Percentiles rank a stretch among this genome's conserved stretches.
phyloP scores from a whole-genome alignment of 139 green algal genomes.

The Pseudopediastrum boryanum region DNA sequence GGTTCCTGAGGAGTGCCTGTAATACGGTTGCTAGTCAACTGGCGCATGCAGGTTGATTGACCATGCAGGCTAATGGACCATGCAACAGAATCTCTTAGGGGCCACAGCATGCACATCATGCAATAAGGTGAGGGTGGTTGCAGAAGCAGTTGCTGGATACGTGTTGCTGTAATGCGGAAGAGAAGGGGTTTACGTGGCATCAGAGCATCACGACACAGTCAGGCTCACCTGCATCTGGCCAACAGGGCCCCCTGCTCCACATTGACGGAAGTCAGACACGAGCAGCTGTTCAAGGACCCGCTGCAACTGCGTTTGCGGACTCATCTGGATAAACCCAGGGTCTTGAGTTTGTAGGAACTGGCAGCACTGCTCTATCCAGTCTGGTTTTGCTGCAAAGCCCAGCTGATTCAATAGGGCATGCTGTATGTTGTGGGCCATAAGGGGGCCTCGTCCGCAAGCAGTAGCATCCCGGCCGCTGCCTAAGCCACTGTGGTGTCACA shows the following conservation, averaged over 20 bases:
- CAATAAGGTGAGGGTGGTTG: background rate
- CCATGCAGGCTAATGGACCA: too few relatives aligned
- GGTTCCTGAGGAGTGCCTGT: too few relatives aligned
- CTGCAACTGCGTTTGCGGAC: conserved; percentile 1
- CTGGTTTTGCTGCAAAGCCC: conserved; percentile 3
- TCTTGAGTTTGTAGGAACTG: conserved; percentile 1
- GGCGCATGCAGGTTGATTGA: too few relatives aligned
- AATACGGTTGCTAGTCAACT: too few relatives aligned
- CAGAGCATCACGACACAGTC: conserved; percentile 3
- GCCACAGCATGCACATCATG: background rate
- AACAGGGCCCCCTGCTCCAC: conserved; percentile 2
- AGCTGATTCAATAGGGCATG: background rate
- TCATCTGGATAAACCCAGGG: background rate
- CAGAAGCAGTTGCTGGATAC: background rate
- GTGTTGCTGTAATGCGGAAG: background rate
- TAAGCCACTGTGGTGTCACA: background rate
- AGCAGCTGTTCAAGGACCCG: conserved; percentile 22
- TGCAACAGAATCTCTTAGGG: too few relatives aligned
- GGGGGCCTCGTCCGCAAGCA: too few relatives aligned
- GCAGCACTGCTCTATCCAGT: conserved; percentile 19
- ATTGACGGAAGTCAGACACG: conserved; percentile 20
- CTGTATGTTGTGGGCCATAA: too few relatives aligned
- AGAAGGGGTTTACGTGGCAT: too few relatives aligned
- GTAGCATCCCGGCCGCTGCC: background rate
- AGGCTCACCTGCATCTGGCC: conserved; percentile 2